Conservation (phyloP, 805 yeast genomes). For the Candida easanensis region DNA sequence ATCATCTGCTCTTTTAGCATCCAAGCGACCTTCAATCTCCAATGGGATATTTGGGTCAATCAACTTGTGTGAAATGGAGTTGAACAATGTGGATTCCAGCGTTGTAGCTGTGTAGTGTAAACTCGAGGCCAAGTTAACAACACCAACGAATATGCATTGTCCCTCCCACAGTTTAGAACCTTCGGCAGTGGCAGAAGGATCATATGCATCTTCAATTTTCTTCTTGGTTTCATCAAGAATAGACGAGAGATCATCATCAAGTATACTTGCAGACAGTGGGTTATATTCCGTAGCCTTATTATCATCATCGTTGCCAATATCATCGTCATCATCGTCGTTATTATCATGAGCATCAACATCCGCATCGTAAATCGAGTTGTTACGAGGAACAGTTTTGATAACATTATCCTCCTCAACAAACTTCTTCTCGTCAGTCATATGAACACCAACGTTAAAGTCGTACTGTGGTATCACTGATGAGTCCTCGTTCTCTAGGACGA, state of each 20-base stretch:
- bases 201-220: slow-evolving; percentile 21
- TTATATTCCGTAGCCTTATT: slow-evolving; percentile 15
- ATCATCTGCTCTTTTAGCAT: slow-evolving; percentile 47
- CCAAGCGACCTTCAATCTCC: slow-evolving; percentile 63
- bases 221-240: slow-evolving; percentile 26
- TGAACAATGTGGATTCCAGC: slow-evolving; percentile 22
- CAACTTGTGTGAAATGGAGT: slow-evolving; percentile 12
- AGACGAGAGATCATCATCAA: slow-evolving; percentile 33
- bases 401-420: slow-evolving; percentile 12
- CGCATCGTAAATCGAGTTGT: slow-evolving; percentile 16
- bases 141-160: slow-evolving; percentile 45
- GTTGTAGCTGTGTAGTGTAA: slow-evolving; percentile 28
- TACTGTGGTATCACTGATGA: slow-evolving; percentile 15
- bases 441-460: slow-evolving; percentile 31
- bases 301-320: not conserved
- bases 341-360: slow-evolving; percentile 24
- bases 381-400: slow-evolving; percentile 14
- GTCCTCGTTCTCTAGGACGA: slow-evolving; percentile 58
- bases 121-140: slow-evolving; percentile 39
- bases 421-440: slow-evolving; percentile 20
- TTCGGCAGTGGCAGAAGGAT: slow-evolving; percentile 15
- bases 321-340: not conserved
- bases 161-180: slow-evolving; percentile 44
- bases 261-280: slow-evolving; percentile 25
- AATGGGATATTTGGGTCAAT: slow-evolving; percentile 32